A percentile compares a stretch with the other conserved stretches of the same genome.
phyloP scores from a whole-genome alignment of 1,139 yeast genomes.

The Candida smagusa region DNA sequence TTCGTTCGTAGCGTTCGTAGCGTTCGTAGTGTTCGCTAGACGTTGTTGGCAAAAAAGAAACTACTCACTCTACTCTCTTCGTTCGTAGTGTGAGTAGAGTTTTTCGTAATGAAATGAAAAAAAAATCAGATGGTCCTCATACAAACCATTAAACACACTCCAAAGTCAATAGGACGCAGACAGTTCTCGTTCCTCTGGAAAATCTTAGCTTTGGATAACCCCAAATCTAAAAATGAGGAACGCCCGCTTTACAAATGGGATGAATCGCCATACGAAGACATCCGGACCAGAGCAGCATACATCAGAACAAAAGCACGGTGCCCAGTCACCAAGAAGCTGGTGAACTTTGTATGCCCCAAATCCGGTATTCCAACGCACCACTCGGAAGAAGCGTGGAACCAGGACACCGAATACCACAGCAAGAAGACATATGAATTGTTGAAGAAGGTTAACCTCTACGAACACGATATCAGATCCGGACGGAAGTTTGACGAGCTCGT shows the following conservation, averaged over 20 bases:
- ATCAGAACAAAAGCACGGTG: slow-evolving; percentile 86
- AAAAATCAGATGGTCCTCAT: not conserved
- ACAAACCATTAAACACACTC: not conserved
- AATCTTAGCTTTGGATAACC: slow-evolving; percentile 34
- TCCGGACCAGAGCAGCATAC: slow-evolving; percentile 87
- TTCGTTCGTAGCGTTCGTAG: too few relatives aligned
- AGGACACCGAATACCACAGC: slow-evolving; percentile 69
- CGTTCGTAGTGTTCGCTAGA: too few relatives aligned
- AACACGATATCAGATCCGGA: slow-evolving; percentile 92
- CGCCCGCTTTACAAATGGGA: slow-evolving; percentile 58
- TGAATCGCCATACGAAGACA: slow-evolving; percentile 82
- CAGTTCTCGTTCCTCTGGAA: slow-evolving; percentile 38
- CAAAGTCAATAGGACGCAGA: not conserved
- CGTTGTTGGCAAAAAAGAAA: too few relatives aligned
- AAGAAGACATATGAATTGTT: slow-evolving; percentile 66
- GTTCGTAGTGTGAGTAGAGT: slow-evolving; percentile 1
- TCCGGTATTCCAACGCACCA: slow-evolving; percentile 98
- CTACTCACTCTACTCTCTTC: not conserved
- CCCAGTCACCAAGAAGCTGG: slow-evolving; percentile 81
- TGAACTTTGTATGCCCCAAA: slow-evolving; percentile 83
- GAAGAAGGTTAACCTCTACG: slow-evolving; percentile 85
- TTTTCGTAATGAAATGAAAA: slow-evolving; percentile 1
- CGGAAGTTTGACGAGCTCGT: slow-evolving; percentile 93
- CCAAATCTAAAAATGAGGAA: slow-evolving; percentile 21
- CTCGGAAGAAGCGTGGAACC: slow-evolving; percentile 83